Conservation (phyloP, 2,329 filamentous ascomycete genomes). For the Bertia moriformis region DNA sequence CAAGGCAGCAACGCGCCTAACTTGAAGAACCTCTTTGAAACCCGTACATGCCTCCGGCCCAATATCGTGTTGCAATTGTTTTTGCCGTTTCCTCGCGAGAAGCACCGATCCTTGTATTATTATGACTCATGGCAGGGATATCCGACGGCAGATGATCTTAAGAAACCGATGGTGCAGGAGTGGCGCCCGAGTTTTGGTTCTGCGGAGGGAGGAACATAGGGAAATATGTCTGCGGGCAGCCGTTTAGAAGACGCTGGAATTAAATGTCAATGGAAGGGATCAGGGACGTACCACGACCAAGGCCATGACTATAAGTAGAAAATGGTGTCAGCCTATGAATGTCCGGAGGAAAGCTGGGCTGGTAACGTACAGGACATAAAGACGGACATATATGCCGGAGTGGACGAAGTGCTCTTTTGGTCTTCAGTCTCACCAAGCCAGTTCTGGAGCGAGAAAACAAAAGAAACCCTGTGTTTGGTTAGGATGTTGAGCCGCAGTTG, state of each 20-base stretch:
- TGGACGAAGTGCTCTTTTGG: conserved; percentile 13
- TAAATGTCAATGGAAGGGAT: neutral
- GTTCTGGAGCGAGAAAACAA: conserved; percentile 28
- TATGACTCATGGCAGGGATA: too few species aligned
- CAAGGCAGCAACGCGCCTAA: too few species aligned
- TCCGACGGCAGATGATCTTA: too few species aligned
- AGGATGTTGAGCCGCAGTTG: conserved; percentile 7
- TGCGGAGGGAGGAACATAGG: neutral
- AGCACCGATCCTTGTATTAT: too few species aligned
- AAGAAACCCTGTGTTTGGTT: conserved; percentile 19
- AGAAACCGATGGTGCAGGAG: too few species aligned
- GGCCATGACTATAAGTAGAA: neutral
- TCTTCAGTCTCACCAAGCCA: conserved; percentile 31
- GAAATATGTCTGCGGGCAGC: neutral
- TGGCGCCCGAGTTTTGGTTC: too few species aligned
- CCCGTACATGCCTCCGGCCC: too few species aligned
- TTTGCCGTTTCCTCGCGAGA: too few species aligned
- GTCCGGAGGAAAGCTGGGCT: neutral
- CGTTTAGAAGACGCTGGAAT: neutral
- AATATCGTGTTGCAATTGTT: too few species aligned
- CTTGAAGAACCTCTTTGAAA: too few species aligned
- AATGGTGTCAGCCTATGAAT: too few species aligned
- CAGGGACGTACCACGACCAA: neutral
- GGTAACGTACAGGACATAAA: neutral
- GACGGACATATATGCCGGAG: conserved; percentile 1